These are phyloP conservation scores for Yarrowia sp. DNA, from an alignment of 805 yeast species.

Conservation along the genomic window DNA sequence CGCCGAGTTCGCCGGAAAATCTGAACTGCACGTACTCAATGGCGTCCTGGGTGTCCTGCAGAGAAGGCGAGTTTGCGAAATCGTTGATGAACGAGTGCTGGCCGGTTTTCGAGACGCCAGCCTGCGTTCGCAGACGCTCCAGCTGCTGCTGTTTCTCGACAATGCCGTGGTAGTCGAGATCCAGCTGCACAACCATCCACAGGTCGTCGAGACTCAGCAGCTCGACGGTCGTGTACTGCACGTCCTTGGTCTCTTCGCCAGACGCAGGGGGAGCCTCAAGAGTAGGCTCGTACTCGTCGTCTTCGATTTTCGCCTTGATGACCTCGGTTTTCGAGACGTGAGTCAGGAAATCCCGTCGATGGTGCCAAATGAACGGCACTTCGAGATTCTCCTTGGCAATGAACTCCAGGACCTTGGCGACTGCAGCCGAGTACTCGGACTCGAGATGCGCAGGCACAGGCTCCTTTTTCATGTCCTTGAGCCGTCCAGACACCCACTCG, in stretches of 20 bases:
- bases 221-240: conserved; percentile 47
- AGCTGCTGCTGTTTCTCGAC: conserved; percentile 57
- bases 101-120: conserved; percentile 46
- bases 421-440: conserved; percentile 64
- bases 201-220: conserved; percentile 74
- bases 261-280: not conserved
- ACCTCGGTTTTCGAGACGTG: conserved; percentile 53
- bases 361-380: conserved; percentile 95
- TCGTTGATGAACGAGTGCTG: conserved; percentile 64
- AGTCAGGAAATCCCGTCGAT: conserved; percentile 86
- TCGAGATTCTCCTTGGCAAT: conserved; percentile 80
- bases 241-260: conserved; percentile 48
- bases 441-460: conserved; percentile 43
- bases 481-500: conserved; percentile 68
- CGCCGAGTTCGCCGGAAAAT: conserved; percentile 66
- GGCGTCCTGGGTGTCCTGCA: conserved; percentile 85
- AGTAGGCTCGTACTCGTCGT: conserved; percentile 36
- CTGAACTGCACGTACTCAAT: conserved; percentile 81
- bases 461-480: conserved; percentile 48
- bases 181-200: conserved; percentile 89
- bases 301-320: conserved; percentile 35
- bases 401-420: conserved; percentile 72
- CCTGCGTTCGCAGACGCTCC: conserved; percentile 47
- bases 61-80: conserved; percentile 63
- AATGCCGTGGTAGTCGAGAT: conserved; percentile 85